Base-by-base conservation (phyloP, 2,329 filamentous ascomycete species). In the Zasmidium citrigriseum region DNA sequence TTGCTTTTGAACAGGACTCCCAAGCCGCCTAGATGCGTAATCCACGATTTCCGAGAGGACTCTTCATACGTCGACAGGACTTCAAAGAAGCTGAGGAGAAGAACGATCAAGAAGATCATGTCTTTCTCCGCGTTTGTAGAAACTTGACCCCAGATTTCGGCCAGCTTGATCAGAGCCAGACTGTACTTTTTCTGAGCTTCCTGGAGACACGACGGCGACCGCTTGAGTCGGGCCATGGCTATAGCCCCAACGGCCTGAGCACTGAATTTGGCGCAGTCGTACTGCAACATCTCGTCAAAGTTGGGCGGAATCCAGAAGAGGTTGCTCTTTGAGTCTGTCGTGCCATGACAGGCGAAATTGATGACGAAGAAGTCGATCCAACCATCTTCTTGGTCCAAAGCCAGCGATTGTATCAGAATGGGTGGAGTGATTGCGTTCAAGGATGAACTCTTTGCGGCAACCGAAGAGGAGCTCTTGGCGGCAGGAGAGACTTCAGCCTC, bases 151-250 rank as follows among this genome's bases (percentile, higher is more conserved):
- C 48, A 51, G 3, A 5, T 12, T 10, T n/a, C 10, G 11, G 48
- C 11, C 3, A 51, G 48, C 9, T 23, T 27, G 3, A 51, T 16
- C 18, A 51, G 22, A 27, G 48, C 48, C 18, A 16, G 22, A 25
- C 48, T 51, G 48, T 51, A 51, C 27, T 34, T 51, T 22, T 51
- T 51, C n/a, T 51, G 48, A 5, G 48, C 48, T 51, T 27, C 18
- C 16, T 25, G 4, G 9, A 27, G 10, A 4, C 4, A 38, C 9
- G 7, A 23, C 24, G 48, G 18, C 4, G 48, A 51, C 12, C 29
- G 25, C 18, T 51, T 21, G 12, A 51, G 23, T 9, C 48, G 48
- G 16, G 48, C 48, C 7, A 51, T 9, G 20, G 48, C 48, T 23
- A 51, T 51, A 20, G 24, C 23, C 18, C 48, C 48, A 23, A 51